phyloP scores from a whole-genome alignment of 2,329 filamentous ascomycete species.

The Ophiostoma pallidulum region DNA sequence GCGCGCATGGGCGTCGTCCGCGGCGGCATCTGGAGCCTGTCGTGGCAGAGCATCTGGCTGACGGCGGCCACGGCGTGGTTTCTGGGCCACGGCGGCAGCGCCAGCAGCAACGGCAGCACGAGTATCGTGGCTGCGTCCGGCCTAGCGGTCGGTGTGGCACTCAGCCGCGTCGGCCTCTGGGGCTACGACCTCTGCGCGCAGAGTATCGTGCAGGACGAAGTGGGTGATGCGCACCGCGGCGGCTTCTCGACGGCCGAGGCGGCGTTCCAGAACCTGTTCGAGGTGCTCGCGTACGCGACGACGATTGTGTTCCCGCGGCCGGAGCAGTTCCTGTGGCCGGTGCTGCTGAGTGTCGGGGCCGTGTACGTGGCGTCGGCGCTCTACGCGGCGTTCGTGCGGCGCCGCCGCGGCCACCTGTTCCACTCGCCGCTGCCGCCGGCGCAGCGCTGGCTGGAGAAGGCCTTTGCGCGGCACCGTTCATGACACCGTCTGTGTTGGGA shows the following conservation, averaged over 20 bases:
- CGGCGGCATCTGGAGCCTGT: constrained; percentile 61
- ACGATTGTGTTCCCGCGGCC: constrained; percentile 57
- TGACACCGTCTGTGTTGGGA: too few species aligned
- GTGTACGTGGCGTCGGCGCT: constrained; percentile 38
- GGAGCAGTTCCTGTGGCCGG: constrained; percentile 55
- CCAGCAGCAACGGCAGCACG: constrained; percentile 17
- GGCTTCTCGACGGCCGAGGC: constrained; percentile 60
- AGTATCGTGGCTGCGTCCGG: constrained; percentile 33
- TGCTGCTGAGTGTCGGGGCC: constrained; percentile 46
- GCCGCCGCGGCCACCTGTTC: constrained; percentile 50
- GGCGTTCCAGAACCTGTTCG: constrained; percentile 59
- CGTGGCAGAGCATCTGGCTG: constrained; percentile 55
- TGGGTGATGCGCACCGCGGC: constrained; percentile 49
- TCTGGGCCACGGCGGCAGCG: constrained; percentile 20
- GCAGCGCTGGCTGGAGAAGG: constrained; percentile 14
- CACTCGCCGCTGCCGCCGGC: constrained; percentile 30
- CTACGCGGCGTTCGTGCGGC: constrained; percentile 49
- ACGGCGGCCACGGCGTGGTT: constrained; percentile 35
- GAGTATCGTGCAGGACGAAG: constrained; percentile 51
- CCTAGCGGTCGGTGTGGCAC: constrained; percentile 39
- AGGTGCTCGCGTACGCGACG: constrained; percentile 54
- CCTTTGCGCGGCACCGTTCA: neutral
- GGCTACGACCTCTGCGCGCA: constrained; percentile 53
- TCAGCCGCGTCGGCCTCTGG: constrained; percentile 53
- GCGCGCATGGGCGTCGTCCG: constrained; percentile 46